phyloP scores from a whole-genome alignment of 345 rosid species.

The Camelina hispida region DNA sequence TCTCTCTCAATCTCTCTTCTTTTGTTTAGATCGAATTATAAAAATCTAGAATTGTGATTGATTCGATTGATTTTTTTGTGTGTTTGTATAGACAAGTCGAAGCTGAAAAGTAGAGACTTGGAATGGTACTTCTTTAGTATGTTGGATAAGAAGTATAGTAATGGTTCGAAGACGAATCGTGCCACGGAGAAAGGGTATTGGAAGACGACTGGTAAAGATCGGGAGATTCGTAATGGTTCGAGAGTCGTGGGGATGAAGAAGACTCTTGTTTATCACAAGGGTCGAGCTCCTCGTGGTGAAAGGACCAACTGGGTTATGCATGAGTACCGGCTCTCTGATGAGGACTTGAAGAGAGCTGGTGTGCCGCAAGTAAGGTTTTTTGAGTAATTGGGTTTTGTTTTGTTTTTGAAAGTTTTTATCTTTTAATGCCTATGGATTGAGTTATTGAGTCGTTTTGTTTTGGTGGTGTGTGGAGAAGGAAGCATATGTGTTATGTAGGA shows the following conservation, averaged over 20 bases:
- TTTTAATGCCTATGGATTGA: background rate
- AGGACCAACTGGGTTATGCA: constrained; percentile 99
- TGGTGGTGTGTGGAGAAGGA: constrained; percentile 57
- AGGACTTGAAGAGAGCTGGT: constrained; percentile 65
- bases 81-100: constrained; percentile 62
- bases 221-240: constrained; percentile 55
- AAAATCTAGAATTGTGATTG: constrained; percentile 6
- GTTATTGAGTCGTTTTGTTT: constrained; percentile 1
- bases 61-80: constrained; percentile 3
- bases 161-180: constrained; percentile 88
- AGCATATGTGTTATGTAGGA: constrained; percentile 85
- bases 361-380: constrained; percentile 62
- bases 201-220: constrained; percentile 97
- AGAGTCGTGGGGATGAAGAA: constrained; percentile 89
- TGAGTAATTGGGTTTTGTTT: constrained; percentile 1
- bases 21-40: constrained; percentile 12
- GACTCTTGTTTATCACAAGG: constrained; percentile 89
- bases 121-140: constrained; percentile 95
- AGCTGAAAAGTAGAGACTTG: constrained; percentile 84
- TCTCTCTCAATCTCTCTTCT: background rate
- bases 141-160: constrained; percentile 83
- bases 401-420: background rate
- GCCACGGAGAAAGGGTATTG: constrained; percentile 97
- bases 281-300: constrained; percentile 91
- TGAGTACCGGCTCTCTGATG: constrained; percentile 83